Evolutionary conservation across 1,284 basidiomycete genomes (phyloP), one percentile per base, ranked within the genome.

Genomic region (Psilocybe mexicana): DNA sequence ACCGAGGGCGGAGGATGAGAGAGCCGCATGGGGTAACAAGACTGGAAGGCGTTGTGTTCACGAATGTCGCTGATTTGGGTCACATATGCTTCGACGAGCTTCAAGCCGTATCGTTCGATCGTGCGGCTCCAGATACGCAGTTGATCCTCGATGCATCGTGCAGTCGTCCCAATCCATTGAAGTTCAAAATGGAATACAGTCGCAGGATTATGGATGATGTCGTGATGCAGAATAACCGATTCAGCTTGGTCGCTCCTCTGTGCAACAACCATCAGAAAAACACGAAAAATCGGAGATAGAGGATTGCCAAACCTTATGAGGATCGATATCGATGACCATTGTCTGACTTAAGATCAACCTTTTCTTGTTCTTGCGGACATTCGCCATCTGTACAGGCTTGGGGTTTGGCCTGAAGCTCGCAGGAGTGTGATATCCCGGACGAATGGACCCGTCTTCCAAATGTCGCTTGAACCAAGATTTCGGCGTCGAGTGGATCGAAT

Each of bases 161-260:
- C 93, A 0, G 94, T 96, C 0, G 95, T 93, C 7, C 94, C 95
- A 25, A 98, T 88, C 96, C 97, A 99, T 65, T 98, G 94, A 43
- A 99, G 80, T 73, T 99, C 96, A 67, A 97, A 94, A 73, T 97
- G 94, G 75, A 96, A 96, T 56, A 93, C 93, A 43, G 90, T 96
- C 14, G 81, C 83, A 0, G 93, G 90, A 68, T 96, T 96, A 72
- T 97, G 94, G 52, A 95, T 91, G 58, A 96, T 86, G 72, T 97
- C 95, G 69, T 94, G 87, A 69, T 97, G 94, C 30, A 96, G 79
- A 40, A 95, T 81, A 25, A 94, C 91, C 3, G 88, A 85, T 69
- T 97, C 94, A 1, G 93, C 90, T 64, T 94, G 87, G 68, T 93
- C 89, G 61, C 92, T 95, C 73, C 84, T 85, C 87, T 90, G 66